Evolutionary conservation across 2,329 filamentous ascomycete genomes (phyloP), one percentile per base, ranked within the genome.

Genomic region (Neofusicoccum umdonicola): DNA sequence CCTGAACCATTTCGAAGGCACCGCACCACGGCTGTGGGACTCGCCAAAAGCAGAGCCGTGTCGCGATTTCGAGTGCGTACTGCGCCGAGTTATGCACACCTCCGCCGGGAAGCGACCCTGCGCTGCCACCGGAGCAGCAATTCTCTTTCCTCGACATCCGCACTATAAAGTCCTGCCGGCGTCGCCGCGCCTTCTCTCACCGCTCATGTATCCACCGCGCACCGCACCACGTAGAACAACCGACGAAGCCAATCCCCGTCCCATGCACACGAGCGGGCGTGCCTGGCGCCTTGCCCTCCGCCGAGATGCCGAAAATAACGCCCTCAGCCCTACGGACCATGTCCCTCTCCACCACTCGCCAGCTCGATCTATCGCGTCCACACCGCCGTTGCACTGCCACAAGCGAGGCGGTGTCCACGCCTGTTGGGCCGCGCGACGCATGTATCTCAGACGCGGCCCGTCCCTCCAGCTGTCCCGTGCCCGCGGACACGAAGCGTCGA

Each of bases 311-410:
- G 27, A 60, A 45, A 60, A 60, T 34, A 60, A 39, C 3, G 11
- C 17, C 34, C 35, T 17, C 42, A 39, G 56, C 56, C 42, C 31
- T 60, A 47, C 42, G 6, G 22, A 48, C 19, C 17, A 48, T 22
- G 17, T 17, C 44, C 7, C 19, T 48, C 22, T 22, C 47, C 47
- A 50, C 47, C 27, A 27, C 47, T 22, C 11, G 8, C 37, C 4
- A 44, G 50, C 50, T 9, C 34, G 17, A 13, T 27, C 11, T 11
- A 8, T 19, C 19, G 19, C 22, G n/a, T 45, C 9, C 42, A 37
- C 56, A 48, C 34, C 41, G 31, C 56, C 11, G 22, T 37, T 45
- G 41, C 56, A 60, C 42, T 60, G 56, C 56, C 56, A 60, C 56
- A 60, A 60, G 27, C 42, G 56, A 60, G 56, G 27, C 39, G 41